Base-by-base conservation (phyloP, 2,329 filamentous ascomycete genomes). In the Calonectria hongkongensis region DNA sequence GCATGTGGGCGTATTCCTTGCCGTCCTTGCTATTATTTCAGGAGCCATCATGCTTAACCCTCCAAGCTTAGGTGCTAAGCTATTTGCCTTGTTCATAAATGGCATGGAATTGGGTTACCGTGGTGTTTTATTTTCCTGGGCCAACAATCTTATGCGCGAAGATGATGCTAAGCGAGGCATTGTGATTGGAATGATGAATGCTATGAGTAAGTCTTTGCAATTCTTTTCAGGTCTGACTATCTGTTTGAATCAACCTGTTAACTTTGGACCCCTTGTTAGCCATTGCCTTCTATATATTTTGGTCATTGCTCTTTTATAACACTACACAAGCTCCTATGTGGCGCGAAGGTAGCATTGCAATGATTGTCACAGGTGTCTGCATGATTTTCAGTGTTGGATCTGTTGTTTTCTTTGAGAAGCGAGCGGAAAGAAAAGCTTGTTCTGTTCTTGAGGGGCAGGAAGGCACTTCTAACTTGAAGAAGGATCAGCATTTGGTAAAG, bases 131-230 rank as follows among this genome's bases (percentile, higher is more conserved):
- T 74, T 74, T 36, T 69, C 72, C n/a, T 75, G 74, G 74, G 72
- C 69, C 4, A 75, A 75, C 27, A n/a, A 28, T 15, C 41, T 74
- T 13, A 63, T 56, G 8, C 63, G 64, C 12, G 41, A 73, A 7
- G 73, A 76, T 66, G 73, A 76, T 33, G 73, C 72, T 4, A 74
- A 74, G 41, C 67, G 74, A 9, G 66, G 39, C 8, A 47, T 76
- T 51, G 71, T 76, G 25, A 43, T 74, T 4, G 70, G 54, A 0
- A 65, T 21, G 41, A 76, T 74, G 70, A 76, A 76, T 56, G 67
- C 51, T 36, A 56, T 36, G 16, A 56, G 51, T 56, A 56, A 28
- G 51, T 56, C n/a, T 39, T 21, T 21, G 16, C 8, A 2, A 5
- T 9, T 9, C 5, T 33, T 33, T 33, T 33, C 30, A 33, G 2